Evolutionary conservation across 257 asterid genomes (phyloP).

Genomic region (Ligustrum vulgare): DNA sequence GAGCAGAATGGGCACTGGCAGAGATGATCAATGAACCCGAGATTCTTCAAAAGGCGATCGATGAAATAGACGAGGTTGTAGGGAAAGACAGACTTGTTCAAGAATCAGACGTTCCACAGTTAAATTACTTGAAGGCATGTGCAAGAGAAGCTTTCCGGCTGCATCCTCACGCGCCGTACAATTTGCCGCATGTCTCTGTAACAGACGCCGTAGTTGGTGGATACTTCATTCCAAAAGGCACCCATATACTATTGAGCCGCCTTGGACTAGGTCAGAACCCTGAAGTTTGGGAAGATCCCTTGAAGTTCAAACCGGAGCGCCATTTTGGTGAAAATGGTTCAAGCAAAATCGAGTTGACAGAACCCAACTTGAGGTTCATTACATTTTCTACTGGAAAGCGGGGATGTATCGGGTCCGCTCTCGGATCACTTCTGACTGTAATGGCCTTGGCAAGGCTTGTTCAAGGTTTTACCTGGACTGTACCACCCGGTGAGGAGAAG

Average conservation of each 20-base stretch:
- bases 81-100: neutral
- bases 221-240: constrained; percentile 12
- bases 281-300: constrained; percentile 1
- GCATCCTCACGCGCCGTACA: constrained; percentile 6
- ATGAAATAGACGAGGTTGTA: neutral
- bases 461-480: constrained; percentile 9
- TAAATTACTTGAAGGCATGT: constrained; percentile 13
- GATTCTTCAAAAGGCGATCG: neutral
- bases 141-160: constrained; percentile 9
- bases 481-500: neutral
- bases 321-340: neutral
- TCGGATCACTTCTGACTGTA: neutral
- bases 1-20: neutral
- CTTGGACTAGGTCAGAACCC: constrained; percentile 4
- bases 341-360: neutral
- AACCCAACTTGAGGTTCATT: constrained; percentile 5
- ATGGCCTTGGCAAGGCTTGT: constrained; percentile 10
- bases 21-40: neutral
- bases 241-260: neutral
- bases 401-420: neutral
- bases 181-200: neutral
- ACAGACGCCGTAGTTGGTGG: neutral
- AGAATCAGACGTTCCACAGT: constrained; percentile 5
- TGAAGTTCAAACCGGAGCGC: neutral
- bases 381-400: neutral